These are phyloP conservation scores for Isabelozyma rhagii DNA, from an alignment of 805 yeast genomes.

Conservation along the genomic window DNA sequence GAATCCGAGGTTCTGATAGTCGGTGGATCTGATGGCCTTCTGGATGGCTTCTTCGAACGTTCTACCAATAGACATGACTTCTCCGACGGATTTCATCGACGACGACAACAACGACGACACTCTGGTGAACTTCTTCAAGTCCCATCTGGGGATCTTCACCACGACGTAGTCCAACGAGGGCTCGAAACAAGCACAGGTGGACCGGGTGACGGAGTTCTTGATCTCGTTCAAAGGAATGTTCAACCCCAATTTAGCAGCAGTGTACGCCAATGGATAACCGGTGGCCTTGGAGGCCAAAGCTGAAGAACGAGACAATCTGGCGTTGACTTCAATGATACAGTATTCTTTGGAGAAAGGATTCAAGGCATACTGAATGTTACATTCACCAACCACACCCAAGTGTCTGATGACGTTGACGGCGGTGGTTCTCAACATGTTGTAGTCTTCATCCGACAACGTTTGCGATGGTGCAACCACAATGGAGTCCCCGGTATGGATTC, in stretches of 20 bases:
- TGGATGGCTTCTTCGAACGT: slow-evolving; percentile 97
- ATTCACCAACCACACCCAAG: slow-evolving; percentile 98
- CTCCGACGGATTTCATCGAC: slow-evolving; percentile 98
- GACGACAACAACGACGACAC: slow-evolving; percentile 86
- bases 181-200: slow-evolving; percentile 95
- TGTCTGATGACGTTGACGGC: slow-evolving; percentile 97
- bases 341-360: slow-evolving; percentile 92
- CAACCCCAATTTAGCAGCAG: slow-evolving; percentile 95
- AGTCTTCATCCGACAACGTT: slow-evolving; percentile 93
- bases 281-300: slow-evolving; percentile 99
- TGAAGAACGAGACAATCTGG: slow-evolving; percentile 96
- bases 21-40: slow-evolving; percentile 95
- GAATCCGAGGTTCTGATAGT: slow-evolving; percentile 94
- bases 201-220: slow-evolving; percentile 87
- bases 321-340: slow-evolving; percentile 96
- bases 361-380: slow-evolving; percentile 95
- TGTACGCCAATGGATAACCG: slow-evolving; percentile 96
- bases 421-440: slow-evolving; percentile 95
- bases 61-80: slow-evolving; percentile 96
- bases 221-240: slow-evolving; percentile 90
- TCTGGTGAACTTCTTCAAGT: slow-evolving; percentile 89
- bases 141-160: slow-evolving; percentile 99
- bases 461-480: slow-evolving; percentile 99
- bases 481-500: slow-evolving; percentile 98
- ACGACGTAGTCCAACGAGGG: slow-evolving; percentile 97